Evolutionary conservation across 352 stramenopile species (phyloP).

Genomic region (Globisporangium cederbergense): DNA sequence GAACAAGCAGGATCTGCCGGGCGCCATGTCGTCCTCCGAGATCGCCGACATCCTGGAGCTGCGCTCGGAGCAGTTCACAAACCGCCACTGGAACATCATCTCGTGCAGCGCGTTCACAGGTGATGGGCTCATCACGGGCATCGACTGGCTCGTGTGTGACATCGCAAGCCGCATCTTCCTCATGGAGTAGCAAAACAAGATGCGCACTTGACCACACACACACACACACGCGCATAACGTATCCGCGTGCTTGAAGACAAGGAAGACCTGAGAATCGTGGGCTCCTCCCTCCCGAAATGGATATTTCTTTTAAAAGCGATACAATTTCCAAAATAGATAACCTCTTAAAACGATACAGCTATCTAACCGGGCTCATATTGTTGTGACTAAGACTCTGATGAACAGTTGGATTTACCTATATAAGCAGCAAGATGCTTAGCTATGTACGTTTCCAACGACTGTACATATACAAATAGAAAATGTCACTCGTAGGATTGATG

Average conservation of each 20-base stretch:
- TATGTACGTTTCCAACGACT: too few relatives aligned
- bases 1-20: slow-evolving; percentile 98
- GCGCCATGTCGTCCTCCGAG: slow-evolving; percentile 86
- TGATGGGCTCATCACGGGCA: slow-evolving; percentile 92
- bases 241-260: too few relatives aligned
- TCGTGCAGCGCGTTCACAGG: slow-evolving; percentile 97
- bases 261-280: too few relatives aligned
- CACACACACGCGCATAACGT: too few relatives aligned
- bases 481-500: too few relatives aligned
- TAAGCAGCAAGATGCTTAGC: too few relatives aligned
- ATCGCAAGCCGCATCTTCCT: slow-evolving; percentile 96
- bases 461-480: too few relatives aligned
- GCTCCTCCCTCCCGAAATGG: too few relatives aligned
- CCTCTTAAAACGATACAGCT: background rate
- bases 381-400: too few relatives aligned
- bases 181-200: slow-evolving; percentile 1
- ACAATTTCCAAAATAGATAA: background rate
- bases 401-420: too few relatives aligned
- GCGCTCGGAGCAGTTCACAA: slow-evolving; percentile 73
- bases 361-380: too few relatives aligned
- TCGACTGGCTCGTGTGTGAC: slow-evolving; percentile 98
- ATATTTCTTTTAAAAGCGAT: too few relatives aligned
- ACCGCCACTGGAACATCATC: slow-evolving; percentile 88
- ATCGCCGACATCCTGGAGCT: slow-evolving; percentile 91
- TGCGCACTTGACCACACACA: background rate